Conservation (phyloP, 805 yeast species). For the Pichia thaimueangensis region DNA sequence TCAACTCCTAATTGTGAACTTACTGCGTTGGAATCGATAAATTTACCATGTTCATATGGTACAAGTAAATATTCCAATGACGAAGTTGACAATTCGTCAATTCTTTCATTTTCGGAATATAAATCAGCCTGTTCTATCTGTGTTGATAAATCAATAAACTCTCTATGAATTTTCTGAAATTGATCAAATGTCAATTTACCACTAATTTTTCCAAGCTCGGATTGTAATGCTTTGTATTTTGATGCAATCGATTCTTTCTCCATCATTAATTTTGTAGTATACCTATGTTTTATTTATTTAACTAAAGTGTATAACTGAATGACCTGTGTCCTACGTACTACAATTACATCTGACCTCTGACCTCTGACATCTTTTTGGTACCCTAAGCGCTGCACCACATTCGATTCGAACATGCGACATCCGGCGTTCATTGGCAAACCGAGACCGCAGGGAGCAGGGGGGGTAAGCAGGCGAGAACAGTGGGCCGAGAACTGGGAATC, state of each 20-base stretch:
- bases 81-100: conserved; percentile 8
- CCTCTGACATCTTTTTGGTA: too few relatives aligned
- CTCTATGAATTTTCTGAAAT: conserved; percentile 13
- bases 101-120: conserved; percentile 12
- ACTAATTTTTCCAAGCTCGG: not conserved
- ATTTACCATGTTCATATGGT: conserved; percentile 11
- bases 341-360: too few relatives aligned
- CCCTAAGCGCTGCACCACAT: too few relatives aligned
- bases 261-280: too few relatives aligned
- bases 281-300: too few relatives aligned
- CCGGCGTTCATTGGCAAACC: too few relatives aligned
- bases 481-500: too few relatives aligned
- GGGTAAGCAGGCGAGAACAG: too few relatives aligned
- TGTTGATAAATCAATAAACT: conserved; percentile 5
- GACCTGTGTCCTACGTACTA: too few relatives aligned
- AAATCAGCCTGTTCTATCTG: conserved; percentile 7
- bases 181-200: conserved; percentile 2
- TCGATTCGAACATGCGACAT: too few relatives aligned
- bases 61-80: conserved; percentile 5
- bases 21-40: conserved; percentile 14
- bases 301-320: too few relatives aligned
- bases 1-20: conserved; percentile 10
- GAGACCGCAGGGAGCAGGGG: too few relatives aligned
- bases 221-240: not conserved
- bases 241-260: not conserved